Conservation (phyloP, 1,139 yeast genomes). For the Hanseniaspora sp. region DNA sequence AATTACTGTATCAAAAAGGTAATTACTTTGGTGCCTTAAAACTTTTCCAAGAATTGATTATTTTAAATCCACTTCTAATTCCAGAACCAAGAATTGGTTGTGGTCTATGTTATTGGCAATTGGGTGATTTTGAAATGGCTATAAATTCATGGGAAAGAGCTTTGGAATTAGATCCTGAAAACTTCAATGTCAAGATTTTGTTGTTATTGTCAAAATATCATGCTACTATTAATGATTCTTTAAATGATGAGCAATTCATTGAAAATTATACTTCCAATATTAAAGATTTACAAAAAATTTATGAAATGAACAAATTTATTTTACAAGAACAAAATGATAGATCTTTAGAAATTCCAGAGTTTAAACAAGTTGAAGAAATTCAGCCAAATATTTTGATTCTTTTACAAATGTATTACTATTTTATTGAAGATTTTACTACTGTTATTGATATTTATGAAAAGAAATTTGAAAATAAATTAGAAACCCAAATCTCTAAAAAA, state of each 20-base stretch:
- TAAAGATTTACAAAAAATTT: conserved; percentile 27
- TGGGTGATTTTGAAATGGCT: conserved; percentile 72
- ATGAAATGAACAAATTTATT: conserved; percentile 23
- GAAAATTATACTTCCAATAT: conserved; percentile 40
- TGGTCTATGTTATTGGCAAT: conserved; percentile 86
- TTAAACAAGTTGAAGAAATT: conserved; percentile 15
- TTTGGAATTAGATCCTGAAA: conserved; percentile 51
- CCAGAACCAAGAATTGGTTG: conserved; percentile 95
- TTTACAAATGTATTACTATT: conserved; percentile 46
- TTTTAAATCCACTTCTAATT: conserved; percentile 59
- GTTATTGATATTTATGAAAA: conserved; percentile 49
- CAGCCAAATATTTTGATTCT: conserved; percentile 38
- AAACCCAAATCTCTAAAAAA: conserved; percentile 27
- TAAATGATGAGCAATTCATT: conserved; percentile 46
- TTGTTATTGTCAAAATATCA: conserved; percentile 62
- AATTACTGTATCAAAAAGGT: conserved; percentile 58
- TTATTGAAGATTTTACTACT: conserved; percentile 46
- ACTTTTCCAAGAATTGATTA: conserved; percentile 70
- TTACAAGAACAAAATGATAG: conserved; percentile 9
- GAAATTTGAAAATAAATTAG: conserved; percentile 29
- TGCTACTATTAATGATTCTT: conserved; percentile 38
- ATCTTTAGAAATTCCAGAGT: conserved; percentile 14
- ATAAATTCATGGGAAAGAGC: conserved; percentile 72
- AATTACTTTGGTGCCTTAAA: conserved; percentile 67
- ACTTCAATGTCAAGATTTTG: conserved; percentile 54